Evolutionary conservation across 2,329 filamentous ascomycete genomes (phyloP).

Genomic region (Dactylellina leptospora): DNA sequence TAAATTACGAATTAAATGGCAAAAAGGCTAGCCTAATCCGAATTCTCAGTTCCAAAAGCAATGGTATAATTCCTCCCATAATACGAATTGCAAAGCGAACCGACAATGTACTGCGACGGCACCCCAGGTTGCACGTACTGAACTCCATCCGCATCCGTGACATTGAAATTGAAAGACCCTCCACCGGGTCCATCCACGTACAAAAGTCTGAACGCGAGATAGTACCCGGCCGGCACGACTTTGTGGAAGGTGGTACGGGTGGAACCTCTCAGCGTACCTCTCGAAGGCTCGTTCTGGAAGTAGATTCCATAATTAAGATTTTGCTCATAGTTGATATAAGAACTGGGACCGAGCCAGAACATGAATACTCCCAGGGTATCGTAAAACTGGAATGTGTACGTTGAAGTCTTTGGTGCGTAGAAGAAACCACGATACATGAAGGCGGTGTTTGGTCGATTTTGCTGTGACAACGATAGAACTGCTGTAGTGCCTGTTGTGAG

Average conservation of each 20-base stretch:
- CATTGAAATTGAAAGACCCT: not conserved
- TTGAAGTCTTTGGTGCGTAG: not conserved
- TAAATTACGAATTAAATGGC: too few species aligned
- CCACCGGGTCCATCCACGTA: not conserved
- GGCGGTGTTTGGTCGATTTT: not conserved
- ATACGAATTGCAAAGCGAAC: not conserved
- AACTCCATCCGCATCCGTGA: not conserved
- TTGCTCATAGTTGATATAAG: not conserved
- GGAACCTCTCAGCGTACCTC: constrained; percentile 3
- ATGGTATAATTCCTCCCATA: not conserved
- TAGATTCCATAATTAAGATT: not conserved
- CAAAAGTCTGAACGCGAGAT: not conserved
- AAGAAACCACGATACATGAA: not conserved
- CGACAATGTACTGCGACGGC: not conserved
- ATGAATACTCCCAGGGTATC: not conserved
- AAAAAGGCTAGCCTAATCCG: too few species aligned
- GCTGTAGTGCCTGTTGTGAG: not conserved
- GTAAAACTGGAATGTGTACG: not conserved
- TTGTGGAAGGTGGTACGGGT: not conserved
- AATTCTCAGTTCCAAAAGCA: not conserved
- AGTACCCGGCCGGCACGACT: not conserved
- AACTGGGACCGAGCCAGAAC: not conserved
- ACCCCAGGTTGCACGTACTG: not conserved
- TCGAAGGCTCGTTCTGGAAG: not conserved
- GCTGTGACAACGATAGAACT: not conserved